A percentile compares a stretch with the other conserved stretches of the same genome.
Conservation (phyloP, 2,329 filamentous ascomycete genomes). For the Fusarium pseudoanthophilum region DNA sequence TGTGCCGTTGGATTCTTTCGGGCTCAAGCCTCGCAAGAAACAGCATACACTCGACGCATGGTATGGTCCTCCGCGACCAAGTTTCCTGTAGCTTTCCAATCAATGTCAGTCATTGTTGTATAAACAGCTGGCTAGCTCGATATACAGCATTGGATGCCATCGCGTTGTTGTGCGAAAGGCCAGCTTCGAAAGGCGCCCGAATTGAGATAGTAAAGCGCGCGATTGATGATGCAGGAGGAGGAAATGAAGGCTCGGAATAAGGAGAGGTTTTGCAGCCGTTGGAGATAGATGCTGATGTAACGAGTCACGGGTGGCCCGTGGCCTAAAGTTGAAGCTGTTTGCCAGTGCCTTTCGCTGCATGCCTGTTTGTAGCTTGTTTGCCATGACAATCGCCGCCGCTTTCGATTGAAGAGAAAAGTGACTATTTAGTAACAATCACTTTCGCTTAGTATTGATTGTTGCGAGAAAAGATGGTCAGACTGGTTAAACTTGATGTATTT, state of each 20-base stretch:
- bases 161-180: not conserved
- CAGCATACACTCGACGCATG: not conserved
- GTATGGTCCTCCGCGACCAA: not conserved
- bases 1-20: not conserved
- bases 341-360: not conserved
- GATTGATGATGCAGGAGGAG: not conserved
- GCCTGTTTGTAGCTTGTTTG: not conserved
- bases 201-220: accelerated
- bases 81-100: not conserved
- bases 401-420: too few species aligned
- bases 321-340: not conserved
- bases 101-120: not conserved
- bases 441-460: too few species aligned
- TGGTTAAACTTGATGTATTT: too few species aligned
- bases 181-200: not conserved
- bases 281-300: not conserved
- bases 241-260: not conserved
- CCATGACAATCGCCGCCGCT: too few species aligned
- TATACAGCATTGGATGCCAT: not conserved
- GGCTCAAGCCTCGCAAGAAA: not conserved
- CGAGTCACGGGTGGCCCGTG: not conserved
- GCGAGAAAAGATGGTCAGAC: too few species aligned
- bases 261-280: not conserved
- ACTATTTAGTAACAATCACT: too few species aligned
- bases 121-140: accelerated